A percentile compares a stretch with the other conserved stretches of the same genome.
phyloP scores from a whole-genome alignment of 139 green algal species.

The Ostreobium quekettii region DNA sequence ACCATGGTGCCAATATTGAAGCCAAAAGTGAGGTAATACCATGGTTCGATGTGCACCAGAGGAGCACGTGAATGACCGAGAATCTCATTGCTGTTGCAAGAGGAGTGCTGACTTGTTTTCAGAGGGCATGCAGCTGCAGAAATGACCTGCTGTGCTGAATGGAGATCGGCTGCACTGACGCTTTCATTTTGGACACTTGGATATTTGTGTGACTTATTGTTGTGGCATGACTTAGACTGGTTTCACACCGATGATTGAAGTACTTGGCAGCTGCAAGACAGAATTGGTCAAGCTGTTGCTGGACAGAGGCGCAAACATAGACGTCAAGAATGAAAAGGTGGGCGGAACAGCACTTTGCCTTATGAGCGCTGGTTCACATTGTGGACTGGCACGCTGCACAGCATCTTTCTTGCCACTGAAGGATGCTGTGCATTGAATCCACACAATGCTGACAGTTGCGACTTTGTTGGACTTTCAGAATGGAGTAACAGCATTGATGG shows the following conservation, averaged over 20 bases:
- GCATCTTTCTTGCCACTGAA: background rate
- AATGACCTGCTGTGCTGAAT: no score
- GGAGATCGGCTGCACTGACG: no score
- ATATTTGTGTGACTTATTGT: no score
- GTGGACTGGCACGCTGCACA: background rate
- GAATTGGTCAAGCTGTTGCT: background rate
- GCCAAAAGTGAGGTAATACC: no score
- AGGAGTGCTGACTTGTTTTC: no score
- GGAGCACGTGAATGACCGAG: no score
- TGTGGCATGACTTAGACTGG: background rate
- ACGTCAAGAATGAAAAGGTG: slow-evolving; percentile 2
- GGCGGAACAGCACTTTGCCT: background rate
- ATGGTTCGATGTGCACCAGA: no score
- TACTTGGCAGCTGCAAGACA: background rate
- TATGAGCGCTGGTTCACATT: background rate
- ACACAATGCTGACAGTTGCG: background rate
- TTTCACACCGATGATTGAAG: slow-evolving; percentile 6
- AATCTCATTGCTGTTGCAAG: no score
- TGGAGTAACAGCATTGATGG: slow-evolving; percentile 14
- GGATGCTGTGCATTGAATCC: background rate
- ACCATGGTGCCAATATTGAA: no score
- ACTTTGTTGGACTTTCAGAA: background rate
- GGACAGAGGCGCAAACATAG: background rate
- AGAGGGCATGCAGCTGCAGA: no score
- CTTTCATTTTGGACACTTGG: no score